A percentile compares a stretch with the other conserved stretches of the same genome.
phyloP scores from a whole-genome alignment of 1,284 basidiomycete genomes.

The Boletellus deceptivus region DNA sequence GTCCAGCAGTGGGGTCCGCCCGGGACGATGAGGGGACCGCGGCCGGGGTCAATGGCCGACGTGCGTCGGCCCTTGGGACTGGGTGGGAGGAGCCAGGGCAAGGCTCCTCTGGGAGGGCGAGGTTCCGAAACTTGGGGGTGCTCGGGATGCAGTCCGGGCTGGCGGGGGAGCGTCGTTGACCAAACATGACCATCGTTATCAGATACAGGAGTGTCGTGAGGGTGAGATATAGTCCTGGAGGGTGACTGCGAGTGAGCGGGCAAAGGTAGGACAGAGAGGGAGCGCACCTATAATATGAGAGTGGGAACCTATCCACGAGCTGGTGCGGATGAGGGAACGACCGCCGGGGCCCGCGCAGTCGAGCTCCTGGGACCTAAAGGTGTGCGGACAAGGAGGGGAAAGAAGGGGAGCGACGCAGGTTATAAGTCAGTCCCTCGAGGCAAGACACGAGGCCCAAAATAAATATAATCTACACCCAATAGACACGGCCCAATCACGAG shows the following conservation, averaged over 20 bases:
- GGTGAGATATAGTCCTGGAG: conserved; percentile 3
- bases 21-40: conserved; percentile 18
- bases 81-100: conserved; percentile 20
- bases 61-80: conserved; percentile 16
- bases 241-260: not conserved
- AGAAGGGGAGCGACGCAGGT: not conserved
- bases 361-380: conserved; percentile 12
- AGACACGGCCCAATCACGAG: conserved; percentile 19
- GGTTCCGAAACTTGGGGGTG: conserved; percentile 31
- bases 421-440: conserved; percentile 27
- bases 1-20: conserved; percentile 22
- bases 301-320: conserved; percentile 15
- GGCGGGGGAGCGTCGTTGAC: conserved; percentile 25
- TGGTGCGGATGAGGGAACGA: conserved; percentile 12
- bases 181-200: conserved; percentile 31
- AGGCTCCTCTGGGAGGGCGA: conserved; percentile 31
- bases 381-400: conserved; percentile 14
- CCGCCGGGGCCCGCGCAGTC: conserved; percentile 28
- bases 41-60: conserved; percentile 24
- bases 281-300: conserved; percentile 14
- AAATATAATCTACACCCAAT: conserved; percentile 12
- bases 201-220: conserved; percentile 20
- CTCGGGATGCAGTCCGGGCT: conserved; percentile 23
- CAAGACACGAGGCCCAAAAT: conserved; percentile 27
- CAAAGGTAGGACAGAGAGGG: not conserved